These are phyloP conservation scores for Fagus crenata DNA, from an alignment of 306 rosid species.

Conservation along the genomic window DNA sequence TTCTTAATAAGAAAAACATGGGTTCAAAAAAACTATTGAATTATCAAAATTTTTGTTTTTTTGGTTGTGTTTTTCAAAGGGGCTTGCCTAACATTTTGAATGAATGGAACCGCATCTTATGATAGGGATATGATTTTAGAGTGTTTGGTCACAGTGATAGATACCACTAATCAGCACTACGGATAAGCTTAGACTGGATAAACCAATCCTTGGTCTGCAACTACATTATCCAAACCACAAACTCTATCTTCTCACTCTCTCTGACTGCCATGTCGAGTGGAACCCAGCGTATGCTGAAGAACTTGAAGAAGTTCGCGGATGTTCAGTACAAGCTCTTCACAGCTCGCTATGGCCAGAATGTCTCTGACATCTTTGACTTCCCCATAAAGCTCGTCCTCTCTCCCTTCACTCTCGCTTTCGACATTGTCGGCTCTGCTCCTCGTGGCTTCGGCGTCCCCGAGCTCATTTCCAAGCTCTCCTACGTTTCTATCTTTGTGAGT, in stretches of 20 bases:
- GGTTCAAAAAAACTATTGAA: too few species aligned
- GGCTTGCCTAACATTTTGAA: too few species aligned
- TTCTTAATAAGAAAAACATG: too few species aligned
- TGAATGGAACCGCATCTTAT: too few species aligned
- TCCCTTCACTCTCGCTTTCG: slow-evolving; percentile 74
- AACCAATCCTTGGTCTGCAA: not conserved
- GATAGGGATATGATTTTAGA: too few species aligned
- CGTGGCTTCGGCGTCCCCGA: slow-evolving; percentile 99
- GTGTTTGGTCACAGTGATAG: not conserved
- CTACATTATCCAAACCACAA: not conserved
- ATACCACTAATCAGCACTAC: not conserved
- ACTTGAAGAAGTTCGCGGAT: slow-evolving; percentile 50
- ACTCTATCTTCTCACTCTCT: slow-evolving; percentile 16
- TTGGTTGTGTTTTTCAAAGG: too few species aligned
- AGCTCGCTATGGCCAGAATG: slow-evolving; percentile 59
- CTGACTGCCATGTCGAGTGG: slow-evolving; percentile 51
- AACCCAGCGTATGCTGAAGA: slow-evolving; percentile 45
- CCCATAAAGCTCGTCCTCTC: slow-evolving; percentile 73
- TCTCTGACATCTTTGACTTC: slow-evolving; percentile 67
- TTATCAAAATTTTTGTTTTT: too few species aligned
- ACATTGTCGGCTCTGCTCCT: slow-evolving; percentile 86
- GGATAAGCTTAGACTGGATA: not conserved
- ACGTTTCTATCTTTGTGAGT: slow-evolving; percentile 80
- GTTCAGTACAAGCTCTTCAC: slow-evolving; percentile 56
- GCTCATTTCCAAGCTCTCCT: slow-evolving; percentile 84